Evolutionary conservation across 2,329 filamentous ascomycete genomes (phyloP), one percentile per base, ranked within the genome.

Genomic region (Aureobasidium sp.): DNA sequence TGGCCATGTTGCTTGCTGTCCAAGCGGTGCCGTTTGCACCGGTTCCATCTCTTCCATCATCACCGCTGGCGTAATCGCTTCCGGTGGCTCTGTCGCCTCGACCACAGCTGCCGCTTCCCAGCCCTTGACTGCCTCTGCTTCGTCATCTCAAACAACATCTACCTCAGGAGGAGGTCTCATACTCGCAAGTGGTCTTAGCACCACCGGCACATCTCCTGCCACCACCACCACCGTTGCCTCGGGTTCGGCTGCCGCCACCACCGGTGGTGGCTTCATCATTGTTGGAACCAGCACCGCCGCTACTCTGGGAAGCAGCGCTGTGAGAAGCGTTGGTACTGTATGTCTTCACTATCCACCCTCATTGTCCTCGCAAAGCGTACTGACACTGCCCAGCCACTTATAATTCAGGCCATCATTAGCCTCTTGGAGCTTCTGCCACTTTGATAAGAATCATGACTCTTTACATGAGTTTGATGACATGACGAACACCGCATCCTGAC

Each of bases 1-100:
- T 41, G 78, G 83, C 60, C 77, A 85, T 64, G 80, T 86, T 60
- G 84, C 84, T 27, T 87, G 84, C 76, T 87, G 84, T 72, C 83
- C 83, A 0, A 76, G 73, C 29, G 79, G 81, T 56, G 80, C 80
- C 15, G 79, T 75, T 32, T 87, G 84, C 68, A 86, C 84, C 0
- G 84, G 84, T 2, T 79, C 76, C 9, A 76, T 86, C 10, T 72
- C 65, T 9, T 69, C 69, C 20, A 65, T 71, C 32, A 69, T 72
- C 15, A 73, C 75, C 0, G 72, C 67, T 36, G 71, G 71, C 12
- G 70, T 68, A 10, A 63, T 73, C 44, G 66, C 68, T 42, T 65
- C 64, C 10, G 68, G 67, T 32, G 66, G 62, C 9, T 60, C 63
- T 15, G 62, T 66, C 27, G 63, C 62, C 23, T 63, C 64, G 41